Base-by-base conservation (phyloP, 1,139 yeast genomes). In the Trichomonascaceae sp. region DNA sequence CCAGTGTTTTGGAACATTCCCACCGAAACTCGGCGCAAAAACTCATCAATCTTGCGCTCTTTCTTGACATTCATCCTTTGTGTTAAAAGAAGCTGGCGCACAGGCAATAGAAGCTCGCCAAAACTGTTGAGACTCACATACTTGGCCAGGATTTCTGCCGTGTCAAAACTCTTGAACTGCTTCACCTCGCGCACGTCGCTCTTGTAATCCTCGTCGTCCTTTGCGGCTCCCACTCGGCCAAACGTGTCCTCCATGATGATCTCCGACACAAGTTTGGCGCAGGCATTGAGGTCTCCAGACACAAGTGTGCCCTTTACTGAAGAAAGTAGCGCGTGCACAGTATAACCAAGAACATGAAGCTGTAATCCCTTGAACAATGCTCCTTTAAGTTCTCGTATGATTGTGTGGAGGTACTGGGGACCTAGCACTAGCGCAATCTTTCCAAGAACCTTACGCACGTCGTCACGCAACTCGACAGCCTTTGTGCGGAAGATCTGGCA, bases 151-250 rank as follows among this genome's bases (percentile, higher is more conserved):
- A 85, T 61, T 54, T 87, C 94, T 27, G 78, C 92, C 4, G 93
- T 76, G 46, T 89, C 97, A 52, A 64, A 80, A 64, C 95, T 79
- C 57, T 82, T 85, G 50, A 82, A 82, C 46, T 75, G 77, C 50
- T 82, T 85, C 28, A 89, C 92, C 62, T 89, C 98, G 48, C 80
- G 82, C 76, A 85, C 81, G 42, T 76, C 76, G 33, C 84, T 76
- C 34, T 71, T 73, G 50, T 89, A 89, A 17, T 87, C 95, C 42
- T 85, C 96, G 13, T 92, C 87, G 45, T 89, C 98, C 53, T 92
- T 89, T 51, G 89, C 98, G 50, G 78, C 78, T 26, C 96, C 94
- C 5, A 94, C 84, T 4, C 79, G 72, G 13, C 98, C 99, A 57
- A 89, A 87, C 3, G 75, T 71, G 50, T 89, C 96, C 51, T 85